Conservation (phyloP, 768 basidiomycete genomes). For the Russula foetens region DNA sequence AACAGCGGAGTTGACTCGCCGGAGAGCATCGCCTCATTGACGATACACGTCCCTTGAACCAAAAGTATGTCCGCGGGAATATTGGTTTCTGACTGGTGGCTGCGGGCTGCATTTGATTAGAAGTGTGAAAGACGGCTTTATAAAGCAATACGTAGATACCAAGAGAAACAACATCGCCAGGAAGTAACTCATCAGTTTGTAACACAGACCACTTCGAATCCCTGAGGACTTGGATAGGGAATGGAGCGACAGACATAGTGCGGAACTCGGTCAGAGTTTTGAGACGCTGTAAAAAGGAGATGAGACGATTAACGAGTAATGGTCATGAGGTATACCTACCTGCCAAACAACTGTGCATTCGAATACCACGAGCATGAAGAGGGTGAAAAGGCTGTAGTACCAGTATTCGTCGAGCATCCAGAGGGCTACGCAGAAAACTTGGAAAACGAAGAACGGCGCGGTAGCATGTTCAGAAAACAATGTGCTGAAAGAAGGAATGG, state of each 20-base stretch:
- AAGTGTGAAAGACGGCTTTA: not conserved
- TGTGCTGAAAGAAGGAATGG: conserved; percentile 88
- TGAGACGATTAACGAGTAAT: not conserved
- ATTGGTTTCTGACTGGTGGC: conserved; percentile 66
- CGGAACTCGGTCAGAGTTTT: conserved; percentile 91
- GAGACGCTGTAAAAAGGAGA: conserved; percentile 55
- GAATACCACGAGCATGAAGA: conserved; percentile 97
- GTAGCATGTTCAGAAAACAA: conserved; percentile 95
- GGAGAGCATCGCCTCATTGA: conserved; percentile 98
- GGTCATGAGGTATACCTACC: conserved; percentile 38
- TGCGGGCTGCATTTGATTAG: conserved; percentile 38
- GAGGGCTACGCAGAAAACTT: conserved; percentile 93
- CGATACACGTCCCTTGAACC: conserved; percentile 88
- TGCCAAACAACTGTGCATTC: conserved; percentile 99
- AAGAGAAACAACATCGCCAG: conserved; percentile 84
- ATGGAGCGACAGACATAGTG: conserved; percentile 93
- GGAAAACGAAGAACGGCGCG: conserved; percentile 99
- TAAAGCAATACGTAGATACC: conserved; percentile 41
- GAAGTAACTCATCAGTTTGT: conserved; percentile 81
- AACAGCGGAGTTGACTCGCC: conserved; percentile 96
- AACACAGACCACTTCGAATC: conserved; percentile 73
- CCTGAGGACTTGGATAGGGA: conserved; percentile 74
- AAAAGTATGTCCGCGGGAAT: conserved; percentile 92
- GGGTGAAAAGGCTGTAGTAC: conserved; percentile 96
- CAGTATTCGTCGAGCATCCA: conserved; percentile 99